Conservation (phyloP, 768 basidiomycete genomes). For the Dioszegia aurantiaca region DNA sequence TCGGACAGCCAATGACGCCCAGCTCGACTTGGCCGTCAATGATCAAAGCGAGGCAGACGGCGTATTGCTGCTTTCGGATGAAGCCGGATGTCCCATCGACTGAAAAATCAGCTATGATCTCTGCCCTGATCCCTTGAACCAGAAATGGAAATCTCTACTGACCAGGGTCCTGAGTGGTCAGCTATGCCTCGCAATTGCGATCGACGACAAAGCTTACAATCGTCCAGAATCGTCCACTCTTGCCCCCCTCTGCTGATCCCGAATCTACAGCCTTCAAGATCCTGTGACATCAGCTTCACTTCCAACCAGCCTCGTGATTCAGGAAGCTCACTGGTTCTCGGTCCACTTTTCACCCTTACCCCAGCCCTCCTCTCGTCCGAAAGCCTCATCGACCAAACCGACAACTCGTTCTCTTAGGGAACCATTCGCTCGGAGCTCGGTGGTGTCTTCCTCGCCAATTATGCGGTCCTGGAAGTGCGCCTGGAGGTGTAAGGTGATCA, state of each 20-base stretch:
- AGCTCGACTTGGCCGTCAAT: constrained; percentile 73
- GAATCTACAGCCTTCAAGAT: constrained; percentile 83
- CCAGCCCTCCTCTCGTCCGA: constrained; percentile 58
- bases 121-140: not conserved
- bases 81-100: constrained; percentile 95
- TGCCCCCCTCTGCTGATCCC: constrained; percentile 65
- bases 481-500: constrained; percentile 76
- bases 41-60: constrained; percentile 82
- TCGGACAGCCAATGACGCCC: constrained; percentile 89
- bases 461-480: constrained; percentile 77
- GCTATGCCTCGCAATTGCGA: not conserved
- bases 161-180: constrained; percentile 29
- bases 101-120: constrained; percentile 55
- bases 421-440: constrained; percentile 63
- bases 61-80: constrained; percentile 86
- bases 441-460: constrained; percentile 91
- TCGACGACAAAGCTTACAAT: constrained; percentile 33
- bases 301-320: not conserved
- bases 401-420: constrained; percentile 68
- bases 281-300: constrained; percentile 55
- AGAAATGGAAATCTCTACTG: not conserved
- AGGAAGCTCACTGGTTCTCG: constrained; percentile 41
- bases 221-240: constrained; percentile 58
- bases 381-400: constrained; percentile 74
- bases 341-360: constrained; percentile 31